Evolutionary conservation across 305 asterid genomes (phyloP).

Genomic region (Fraxinus albicans): DNA sequence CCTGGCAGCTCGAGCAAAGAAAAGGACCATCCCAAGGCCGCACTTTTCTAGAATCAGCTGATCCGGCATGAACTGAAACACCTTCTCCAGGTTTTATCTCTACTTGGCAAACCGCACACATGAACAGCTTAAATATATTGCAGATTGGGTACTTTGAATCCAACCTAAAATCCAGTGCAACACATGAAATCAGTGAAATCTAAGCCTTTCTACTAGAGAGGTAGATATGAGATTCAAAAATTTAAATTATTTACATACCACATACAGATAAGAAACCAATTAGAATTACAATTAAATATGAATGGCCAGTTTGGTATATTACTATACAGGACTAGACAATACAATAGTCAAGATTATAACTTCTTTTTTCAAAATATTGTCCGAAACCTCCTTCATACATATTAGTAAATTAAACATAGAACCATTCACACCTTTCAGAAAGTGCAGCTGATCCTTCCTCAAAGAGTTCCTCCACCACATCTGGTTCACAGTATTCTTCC

Average conservation of each 20-base stretch:
- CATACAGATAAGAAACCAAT: background rate
- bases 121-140: slow-evolving; percentile 91
- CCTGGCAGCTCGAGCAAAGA: slow-evolving; percentile 92
- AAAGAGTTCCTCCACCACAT: slow-evolving; percentile 80
- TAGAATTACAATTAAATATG: background rate
- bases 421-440: slow-evolving; percentile 65
- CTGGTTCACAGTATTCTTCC: slow-evolving; percentile 66
- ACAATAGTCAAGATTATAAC: background rate
- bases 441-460: slow-evolving; percentile 97
- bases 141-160: slow-evolving; percentile 86
- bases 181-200: slow-evolving; percentile 15
- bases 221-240: background rate
- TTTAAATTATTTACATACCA: background rate
- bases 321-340: background rate
- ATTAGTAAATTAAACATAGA: background rate
- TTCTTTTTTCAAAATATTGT: background rate
- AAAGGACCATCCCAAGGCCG: slow-evolving; percentile 99
- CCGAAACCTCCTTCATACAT: background rate
- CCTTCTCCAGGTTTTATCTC: slow-evolving; percentile 96
- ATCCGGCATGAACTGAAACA: slow-evolving; percentile 70
- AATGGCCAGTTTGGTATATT: background rate
- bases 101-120: slow-evolving; percentile 94
- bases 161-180: slow-evolving; percentile 50
- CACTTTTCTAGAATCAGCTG: slow-evolving; percentile 52
- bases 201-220: background rate